Evolutionary conservation across 2,329 filamentous ascomycete species (phyloP).

Genomic region (Byssoonygena ceratinophila): DNA sequence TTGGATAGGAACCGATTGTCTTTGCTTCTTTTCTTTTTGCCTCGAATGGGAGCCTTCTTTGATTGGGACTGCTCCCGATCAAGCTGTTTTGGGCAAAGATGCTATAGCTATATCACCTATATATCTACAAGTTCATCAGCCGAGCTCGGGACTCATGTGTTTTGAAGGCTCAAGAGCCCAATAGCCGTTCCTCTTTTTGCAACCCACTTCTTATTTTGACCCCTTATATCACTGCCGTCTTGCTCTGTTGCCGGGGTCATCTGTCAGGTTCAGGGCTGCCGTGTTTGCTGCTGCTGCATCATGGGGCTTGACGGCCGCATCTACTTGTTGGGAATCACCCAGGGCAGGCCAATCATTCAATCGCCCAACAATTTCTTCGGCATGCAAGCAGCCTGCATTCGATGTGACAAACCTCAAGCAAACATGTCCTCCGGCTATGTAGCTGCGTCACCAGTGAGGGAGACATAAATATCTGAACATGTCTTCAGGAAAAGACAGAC

Average conservation of each 20-base stretch:
- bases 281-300: conserved; percentile 9
- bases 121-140: too few species aligned
- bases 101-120: too few species aligned
- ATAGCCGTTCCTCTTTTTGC: neutral
- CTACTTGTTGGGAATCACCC: neutral
- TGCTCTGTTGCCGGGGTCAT: neutral
- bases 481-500: neutral
- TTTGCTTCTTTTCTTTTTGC: neutral
- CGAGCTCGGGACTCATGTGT: neutral
- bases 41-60: neutral
- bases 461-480: neutral
- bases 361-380: neutral
- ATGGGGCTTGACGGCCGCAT: conserved; percentile 1
- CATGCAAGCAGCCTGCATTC: neutral
- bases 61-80: too few species aligned
- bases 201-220: neutral
- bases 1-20: neutral
- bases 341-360: neutral
- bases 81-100: too few species aligned
- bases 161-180: neutral
- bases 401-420: conserved; percentile 3
- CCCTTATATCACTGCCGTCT: neutral
- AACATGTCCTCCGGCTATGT: neutral
- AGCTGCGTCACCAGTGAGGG: neutral
- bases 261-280: neutral